Evolutionary conservation across 257 asterid species (phyloP).

Genomic region (Striga asiatica): DNA sequence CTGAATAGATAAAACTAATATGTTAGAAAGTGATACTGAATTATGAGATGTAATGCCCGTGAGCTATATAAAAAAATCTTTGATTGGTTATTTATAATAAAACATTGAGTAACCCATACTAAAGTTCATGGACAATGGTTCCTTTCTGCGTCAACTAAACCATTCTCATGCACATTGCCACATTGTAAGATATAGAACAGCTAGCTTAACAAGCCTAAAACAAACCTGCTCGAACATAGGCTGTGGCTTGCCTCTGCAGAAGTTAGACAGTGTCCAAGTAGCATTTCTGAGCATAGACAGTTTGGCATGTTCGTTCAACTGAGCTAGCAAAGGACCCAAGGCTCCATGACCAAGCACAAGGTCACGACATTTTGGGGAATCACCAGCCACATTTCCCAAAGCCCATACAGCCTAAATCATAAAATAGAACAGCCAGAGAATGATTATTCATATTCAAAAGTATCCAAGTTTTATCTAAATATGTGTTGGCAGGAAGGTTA

Average conservation of each 20-base stretch:
- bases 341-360: slow-evolving; percentile 80
- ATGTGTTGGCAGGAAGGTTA: not conserved
- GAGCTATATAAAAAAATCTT: no score
- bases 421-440: not conserved
- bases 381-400: slow-evolving; percentile 91
- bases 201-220: not conserved
- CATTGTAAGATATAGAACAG: no score
- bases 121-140: no score
- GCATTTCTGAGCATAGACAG: slow-evolving; percentile 94
- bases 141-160: no score
- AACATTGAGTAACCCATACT: no score
- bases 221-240: slow-evolving; percentile 86
- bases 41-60: no score
- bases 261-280: slow-evolving; percentile 87
- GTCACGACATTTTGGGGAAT: slow-evolving; percentile 86
- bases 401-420: slow-evolving; percentile 82
- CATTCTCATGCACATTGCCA: no score
- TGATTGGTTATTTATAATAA: no score
- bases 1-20: no score
- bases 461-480: not conserved
- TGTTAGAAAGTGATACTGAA: no score
- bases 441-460: not conserved
- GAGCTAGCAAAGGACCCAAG: slow-evolving; percentile 63
- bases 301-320: slow-evolving; percentile 64
- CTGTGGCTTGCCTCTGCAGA: slow-evolving; percentile 96